phyloP scores from a whole-genome alignment of 345 rosid genomes.

The Linum usitatissimum region DNA sequence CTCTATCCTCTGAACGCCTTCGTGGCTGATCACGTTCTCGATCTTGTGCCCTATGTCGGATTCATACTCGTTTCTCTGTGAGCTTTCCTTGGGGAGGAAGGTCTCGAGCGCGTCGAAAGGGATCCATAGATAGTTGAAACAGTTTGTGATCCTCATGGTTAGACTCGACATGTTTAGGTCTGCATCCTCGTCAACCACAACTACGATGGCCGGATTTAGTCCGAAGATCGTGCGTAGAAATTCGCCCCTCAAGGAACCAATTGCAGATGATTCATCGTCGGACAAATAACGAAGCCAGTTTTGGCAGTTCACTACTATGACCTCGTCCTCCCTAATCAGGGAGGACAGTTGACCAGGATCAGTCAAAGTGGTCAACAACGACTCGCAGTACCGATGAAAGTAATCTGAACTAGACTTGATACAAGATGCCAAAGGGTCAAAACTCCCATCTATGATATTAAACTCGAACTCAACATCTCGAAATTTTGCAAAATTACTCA shows the following conservation, averaged over 20 bases:
- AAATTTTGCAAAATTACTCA: constrained; percentile 46
- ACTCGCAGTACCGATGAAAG: constrained; percentile 19
- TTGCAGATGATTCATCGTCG: constrained; percentile 18
- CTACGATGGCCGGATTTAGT: constrained; percentile 36
- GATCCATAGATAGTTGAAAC: constrained; percentile 68
- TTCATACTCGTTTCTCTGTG: constrained; percentile 52
- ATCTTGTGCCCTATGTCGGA: constrained; percentile 53
- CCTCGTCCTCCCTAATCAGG: constrained; percentile 37
- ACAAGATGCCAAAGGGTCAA: constrained; percentile 1
- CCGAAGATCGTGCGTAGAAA: constrained; percentile 34
- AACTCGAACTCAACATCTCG: constrained; percentile 51
- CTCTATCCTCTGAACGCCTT: constrained; percentile 43
- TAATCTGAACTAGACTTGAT: constrained; percentile 3
- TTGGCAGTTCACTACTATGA: constrained; percentile 52
- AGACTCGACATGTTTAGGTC: constrained; percentile 40
- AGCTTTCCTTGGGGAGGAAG: constrained; percentile 51
- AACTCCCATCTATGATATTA: constrained; percentile 17
- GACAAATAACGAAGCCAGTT: constrained; percentile 53
- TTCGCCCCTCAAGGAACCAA: constrained; percentile 25
- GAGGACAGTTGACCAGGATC: constrained; percentile 6
- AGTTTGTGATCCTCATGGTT: constrained; percentile 36
- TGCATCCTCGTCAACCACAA: constrained; percentile 53
- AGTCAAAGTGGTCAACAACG: constrained; percentile 29
- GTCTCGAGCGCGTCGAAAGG: constrained; percentile 65
- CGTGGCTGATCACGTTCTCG: constrained; percentile 41